A percentile compares a stretch with the other conserved stretches of the same genome.
Conservation (phyloP, 2,329 filamentous ascomycete genomes). For the Alternaria gaisen region DNA sequence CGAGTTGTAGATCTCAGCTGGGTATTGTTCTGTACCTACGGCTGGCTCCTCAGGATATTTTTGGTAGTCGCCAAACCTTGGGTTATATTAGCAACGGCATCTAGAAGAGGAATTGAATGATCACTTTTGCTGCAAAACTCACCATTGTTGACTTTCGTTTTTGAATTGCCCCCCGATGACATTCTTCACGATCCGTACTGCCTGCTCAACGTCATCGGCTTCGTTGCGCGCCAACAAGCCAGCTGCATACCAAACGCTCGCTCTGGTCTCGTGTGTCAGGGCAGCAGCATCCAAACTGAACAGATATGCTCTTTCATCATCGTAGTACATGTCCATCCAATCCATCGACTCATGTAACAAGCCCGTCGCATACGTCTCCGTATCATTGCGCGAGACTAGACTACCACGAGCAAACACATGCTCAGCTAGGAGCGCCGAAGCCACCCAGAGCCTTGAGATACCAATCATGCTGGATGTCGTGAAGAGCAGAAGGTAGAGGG, state of each 20-base stretch:
- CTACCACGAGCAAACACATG: conserved; percentile 15
- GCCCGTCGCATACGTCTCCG: conserved; percentile 22
- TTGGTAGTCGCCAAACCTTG: conserved; percentile 62
- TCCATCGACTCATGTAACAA: conserved; percentile 59
- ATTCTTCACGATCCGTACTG: conserved; percentile 63
- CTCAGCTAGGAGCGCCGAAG: conserved; percentile 19
- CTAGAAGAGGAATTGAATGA: background rate
- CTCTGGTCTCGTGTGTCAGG: conserved; percentile 65
- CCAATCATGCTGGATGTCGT: conserved; percentile 14
- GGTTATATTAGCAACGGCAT: background rate
- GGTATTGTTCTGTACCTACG: conserved; percentile 63
- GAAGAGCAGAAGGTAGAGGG: background rate
- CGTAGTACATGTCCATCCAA: conserved; percentile 66
- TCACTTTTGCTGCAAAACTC: conserved; percentile 20
- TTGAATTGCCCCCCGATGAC: conserved; percentile 64
- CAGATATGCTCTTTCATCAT: conserved; percentile 61
- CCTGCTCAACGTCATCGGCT: conserved; percentile 59
- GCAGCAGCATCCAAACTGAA: conserved; percentile 60
- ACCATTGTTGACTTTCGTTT: conserved; percentile 64
- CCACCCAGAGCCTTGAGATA: conserved; percentile 20
- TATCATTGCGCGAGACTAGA: conserved; percentile 27
- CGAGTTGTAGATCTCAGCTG: conserved; percentile 61
- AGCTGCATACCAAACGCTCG: conserved; percentile 67
- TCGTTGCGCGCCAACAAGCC: conserved; percentile 66
- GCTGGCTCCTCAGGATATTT: conserved; percentile 66